Conservation (phyloP, 1,284 basidiomycete genomes). For the Cryptococcus deneoformans region DNA sequence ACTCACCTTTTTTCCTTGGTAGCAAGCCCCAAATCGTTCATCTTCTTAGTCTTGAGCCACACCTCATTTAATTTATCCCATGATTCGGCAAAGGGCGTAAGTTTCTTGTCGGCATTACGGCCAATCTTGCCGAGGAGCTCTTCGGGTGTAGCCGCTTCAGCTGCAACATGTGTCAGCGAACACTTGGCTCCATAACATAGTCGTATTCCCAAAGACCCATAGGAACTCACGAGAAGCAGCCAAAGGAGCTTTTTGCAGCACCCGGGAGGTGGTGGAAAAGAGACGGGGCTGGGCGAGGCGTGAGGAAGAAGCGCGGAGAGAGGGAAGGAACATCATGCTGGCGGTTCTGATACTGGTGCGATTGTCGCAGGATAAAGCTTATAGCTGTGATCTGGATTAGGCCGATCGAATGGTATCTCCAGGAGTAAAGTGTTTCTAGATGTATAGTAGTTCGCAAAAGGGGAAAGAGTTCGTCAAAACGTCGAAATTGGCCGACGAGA, state of each 20-base stretch:
- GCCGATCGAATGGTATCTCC: too few species aligned
- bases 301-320: conserved; percentile 15
- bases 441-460: too few species aligned
- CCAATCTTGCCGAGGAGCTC: conserved; percentile 40
- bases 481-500: not conserved
- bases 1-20: conserved; percentile 42
- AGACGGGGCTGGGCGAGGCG: conserved; percentile 6
- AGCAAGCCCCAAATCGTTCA: conserved; percentile 33
- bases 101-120: conserved; percentile 38
- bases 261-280: conserved; percentile 21
- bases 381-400: too few species aligned
- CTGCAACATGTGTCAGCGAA: conserved; percentile 10
- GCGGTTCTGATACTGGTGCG: not conserved
- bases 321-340: conserved; percentile 9
- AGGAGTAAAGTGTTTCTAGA: too few species aligned
- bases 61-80: conserved; percentile 40
- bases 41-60: conserved; percentile 28
- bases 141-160: conserved; percentile 26
- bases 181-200: not conserved
- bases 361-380: too few species aligned
- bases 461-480: not conserved
- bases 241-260: conserved; percentile 27
- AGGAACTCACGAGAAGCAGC: conserved; percentile 21
- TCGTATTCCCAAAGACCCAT: not conserved
- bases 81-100: conserved; percentile 28